Percentiles rank a stretch among this genome's conserved stretches.
phyloP scores from a whole-genome alignment of 441 rosid genomes.

The Populus hybrid region DNA sequence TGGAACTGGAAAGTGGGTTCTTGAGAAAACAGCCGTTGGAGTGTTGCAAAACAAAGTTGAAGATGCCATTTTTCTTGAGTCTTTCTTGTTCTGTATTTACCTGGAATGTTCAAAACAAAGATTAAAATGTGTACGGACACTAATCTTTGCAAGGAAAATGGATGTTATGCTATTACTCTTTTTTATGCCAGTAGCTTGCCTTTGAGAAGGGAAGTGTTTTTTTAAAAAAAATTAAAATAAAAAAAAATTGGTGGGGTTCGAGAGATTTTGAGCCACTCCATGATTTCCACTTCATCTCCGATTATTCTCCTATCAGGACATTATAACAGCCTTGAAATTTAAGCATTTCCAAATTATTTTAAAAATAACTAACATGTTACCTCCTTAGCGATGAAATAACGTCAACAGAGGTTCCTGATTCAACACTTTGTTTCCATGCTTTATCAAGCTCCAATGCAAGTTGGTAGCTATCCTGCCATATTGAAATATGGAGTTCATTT shows the following conservation, averaged over 20 bases:
- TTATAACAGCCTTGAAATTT: not conserved
- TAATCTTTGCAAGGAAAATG: not conserved
- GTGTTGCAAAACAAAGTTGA: constrained; percentile 51
- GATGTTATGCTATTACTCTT: not conserved
- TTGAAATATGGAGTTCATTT: not conserved
- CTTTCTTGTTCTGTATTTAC: not conserved
- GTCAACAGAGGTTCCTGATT: constrained; percentile 51
- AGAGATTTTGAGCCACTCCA: constrained; percentile 15
- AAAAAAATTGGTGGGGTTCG: constrained; percentile 5
- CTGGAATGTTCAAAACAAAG: not conserved
- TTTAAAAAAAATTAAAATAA: no score
- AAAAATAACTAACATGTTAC: constrained; percentile 29
- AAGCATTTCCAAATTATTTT: not conserved
- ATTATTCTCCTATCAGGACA: not conserved
- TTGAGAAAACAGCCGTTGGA: constrained; percentile 45
- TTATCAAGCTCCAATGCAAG: constrained; percentile 81
- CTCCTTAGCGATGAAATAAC: constrained; percentile 68
- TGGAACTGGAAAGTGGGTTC: constrained; percentile 47
- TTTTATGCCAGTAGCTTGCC: not conserved
- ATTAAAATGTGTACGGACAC: not conserved
- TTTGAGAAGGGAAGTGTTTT: not conserved
- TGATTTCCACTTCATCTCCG: not conserved
- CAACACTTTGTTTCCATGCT: constrained; percentile 61
- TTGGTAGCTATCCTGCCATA: constrained; percentile 76
- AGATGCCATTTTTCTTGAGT: constrained; percentile 43